Evolutionary conservation across 805 yeast genomes (phyloP).

Genomic region (Ogataea paraovalis): DNA sequence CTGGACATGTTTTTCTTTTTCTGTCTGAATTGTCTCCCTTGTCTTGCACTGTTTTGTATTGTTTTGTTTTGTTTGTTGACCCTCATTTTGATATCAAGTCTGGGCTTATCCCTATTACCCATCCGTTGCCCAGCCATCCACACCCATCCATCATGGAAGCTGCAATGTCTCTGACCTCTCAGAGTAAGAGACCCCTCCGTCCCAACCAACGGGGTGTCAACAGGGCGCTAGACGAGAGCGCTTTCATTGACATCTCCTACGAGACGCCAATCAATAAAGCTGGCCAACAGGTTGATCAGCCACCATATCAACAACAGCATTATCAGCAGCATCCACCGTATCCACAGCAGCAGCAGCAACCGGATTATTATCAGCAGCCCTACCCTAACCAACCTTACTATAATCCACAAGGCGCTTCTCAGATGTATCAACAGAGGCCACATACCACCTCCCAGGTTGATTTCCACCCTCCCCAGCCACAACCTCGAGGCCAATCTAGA

Average conservation of each 20-base stretch:
- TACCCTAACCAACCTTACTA: slow-evolving; percentile 1
- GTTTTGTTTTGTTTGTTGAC: too few species aligned
- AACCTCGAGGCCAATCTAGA: slow-evolving; percentile 11
- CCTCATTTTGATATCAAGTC: too few species aligned
- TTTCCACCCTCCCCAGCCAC: neutral
- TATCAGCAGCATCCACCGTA: slow-evolving; percentile 15
- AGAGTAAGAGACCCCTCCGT: slow-evolving; percentile 9
- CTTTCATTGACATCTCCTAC: slow-evolving; percentile 40
- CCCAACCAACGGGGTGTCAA: slow-evolving; percentile 28
- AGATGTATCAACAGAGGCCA: neutral
- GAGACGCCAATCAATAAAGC: slow-evolving; percentile 33
- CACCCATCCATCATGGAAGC: slow-evolving; percentile 29
- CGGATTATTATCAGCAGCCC: slow-evolving; percentile 3
- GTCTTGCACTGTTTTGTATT: too few species aligned
- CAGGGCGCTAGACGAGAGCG: slow-evolving; percentile 38
- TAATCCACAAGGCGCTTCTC: slow-evolving; percentile 2
- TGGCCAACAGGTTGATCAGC: slow-evolving; percentile 8
- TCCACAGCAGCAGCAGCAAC: slow-evolving; percentile 10
- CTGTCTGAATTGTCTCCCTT: too few species aligned
- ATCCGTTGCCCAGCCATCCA: neutral
- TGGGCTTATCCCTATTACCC: neutral
- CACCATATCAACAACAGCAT: slow-evolving; percentile 16
- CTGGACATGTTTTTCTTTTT: too few species aligned
- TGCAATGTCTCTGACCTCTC: slow-evolving; percentile 25
- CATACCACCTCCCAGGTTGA: slow-evolving; percentile 1